Evolutionary conservation across 441 rosid genomes (phyloP).

Genomic region (Theobroma grandiflorum): DNA sequence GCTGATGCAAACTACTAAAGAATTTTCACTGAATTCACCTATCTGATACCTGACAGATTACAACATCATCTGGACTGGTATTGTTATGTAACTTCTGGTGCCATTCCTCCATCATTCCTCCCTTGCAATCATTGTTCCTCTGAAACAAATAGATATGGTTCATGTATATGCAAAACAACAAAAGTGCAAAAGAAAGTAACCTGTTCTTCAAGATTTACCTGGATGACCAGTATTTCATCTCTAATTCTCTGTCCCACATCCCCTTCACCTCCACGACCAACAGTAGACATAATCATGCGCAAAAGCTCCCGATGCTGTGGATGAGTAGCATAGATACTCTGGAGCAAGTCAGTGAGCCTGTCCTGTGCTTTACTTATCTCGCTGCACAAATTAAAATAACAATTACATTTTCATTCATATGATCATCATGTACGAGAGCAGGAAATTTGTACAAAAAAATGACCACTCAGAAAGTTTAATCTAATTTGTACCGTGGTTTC

Average conservation of each 20-base stretch:
- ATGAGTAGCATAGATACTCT: constrained; percentile 59
- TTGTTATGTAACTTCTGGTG: constrained; percentile 99
- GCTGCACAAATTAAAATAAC: constrained; percentile 55
- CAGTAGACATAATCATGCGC: constrained; percentile 93
- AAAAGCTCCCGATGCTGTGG: constrained; percentile 81
- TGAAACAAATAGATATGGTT: constrained; percentile 45
- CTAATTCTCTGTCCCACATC: constrained; percentile 99
- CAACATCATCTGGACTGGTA: constrained; percentile 98
- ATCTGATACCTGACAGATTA: constrained; percentile 90
- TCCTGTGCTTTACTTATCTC: constrained; percentile 98
- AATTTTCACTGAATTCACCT: constrained; percentile 29
- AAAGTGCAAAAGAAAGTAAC: constrained; percentile 30
- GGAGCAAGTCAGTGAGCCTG: constrained; percentile 87
- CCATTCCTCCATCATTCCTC: constrained; percentile 99
- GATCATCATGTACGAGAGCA: constrained; percentile 3
- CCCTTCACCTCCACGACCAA: constrained; percentile 99
- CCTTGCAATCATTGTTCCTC: constrained; percentile 98
- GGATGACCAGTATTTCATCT: constrained; percentile 96
- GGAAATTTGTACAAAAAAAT: constrained; percentile 14
- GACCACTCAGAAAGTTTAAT: constrained; percentile 23
- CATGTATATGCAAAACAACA: constrained; percentile 28
- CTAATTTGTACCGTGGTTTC: constrained; percentile 84
- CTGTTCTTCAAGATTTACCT: constrained; percentile 56
- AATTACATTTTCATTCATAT: constrained; percentile 1
- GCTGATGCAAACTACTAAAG: constrained; percentile 11